Evolutionary conservation across 768 basidiomycete genomes (phyloP), one percentile per base, ranked within the genome.

Genomic region (Tephrocybe sp.): DNA sequence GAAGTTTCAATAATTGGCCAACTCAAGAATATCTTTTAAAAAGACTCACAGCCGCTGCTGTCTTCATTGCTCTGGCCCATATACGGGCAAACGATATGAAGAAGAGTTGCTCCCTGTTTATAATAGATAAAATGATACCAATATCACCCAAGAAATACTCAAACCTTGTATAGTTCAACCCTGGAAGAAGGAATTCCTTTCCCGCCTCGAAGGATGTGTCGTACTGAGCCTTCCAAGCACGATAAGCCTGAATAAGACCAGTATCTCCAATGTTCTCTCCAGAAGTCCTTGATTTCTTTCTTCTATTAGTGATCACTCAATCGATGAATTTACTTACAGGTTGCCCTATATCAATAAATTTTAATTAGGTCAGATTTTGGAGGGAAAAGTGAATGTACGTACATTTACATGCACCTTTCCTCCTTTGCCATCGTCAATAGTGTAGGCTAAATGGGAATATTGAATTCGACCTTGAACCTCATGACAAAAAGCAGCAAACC

Each of bases 221-320:
- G 60, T 76, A 87, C 51, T 92, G 88, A 13, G 76, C 75, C 64
- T 90, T 85, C 97, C 97, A 99, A 15, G 97, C 97, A 9, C 88
- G 79, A 66, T 84, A 96, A 0, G 94, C 84, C 65, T 92, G 91
- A 36, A 93, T 84, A 16, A 93, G 69, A 9, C 90, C 90, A 0
- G 79, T 80, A 62, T 96, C 93, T 6, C 90, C 93, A 49, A 94
- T 92, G 62, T 93, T 93, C 67, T 96, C 93, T 5, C 92, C 92
- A 9, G 89, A 89, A 1, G 93, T 97, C 44, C 90, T 91, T 46
- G 50, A 1, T n/a, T 19, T 12, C 8, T 12, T 9, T 7, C 18
- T 37, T 19, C 9, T 7, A 12, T 21, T 7, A 21, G 7, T 37
- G 36, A 37, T 19, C 8, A n/a, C 32, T 34, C 11, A n/a, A 34